A percentile compares a stretch with the other conserved stretches of the same genome.
These are phyloP conservation scores for Neurospora terricola DNA, from an alignment of 495 filamentous ascomycete genomes.

Conservation along the genomic window DNA sequence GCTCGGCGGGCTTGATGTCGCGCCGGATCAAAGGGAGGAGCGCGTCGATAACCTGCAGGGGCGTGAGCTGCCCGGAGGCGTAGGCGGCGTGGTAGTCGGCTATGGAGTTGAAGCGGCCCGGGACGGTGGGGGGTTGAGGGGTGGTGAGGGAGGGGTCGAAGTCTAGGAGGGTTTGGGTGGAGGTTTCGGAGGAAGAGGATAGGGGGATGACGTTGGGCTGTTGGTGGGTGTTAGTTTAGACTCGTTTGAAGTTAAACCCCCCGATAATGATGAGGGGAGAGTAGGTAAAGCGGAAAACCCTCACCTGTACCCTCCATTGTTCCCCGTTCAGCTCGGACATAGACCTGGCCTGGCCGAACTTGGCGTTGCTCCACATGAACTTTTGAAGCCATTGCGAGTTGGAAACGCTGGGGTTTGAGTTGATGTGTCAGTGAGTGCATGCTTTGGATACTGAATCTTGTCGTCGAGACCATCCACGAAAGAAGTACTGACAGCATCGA, in stretches of 20 bases:
- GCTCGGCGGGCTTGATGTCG: slow-evolving; percentile 32
- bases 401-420: slow-evolving; percentile 13
- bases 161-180: slow-evolving; percentile 14
- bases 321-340: slow-evolving; percentile 49
- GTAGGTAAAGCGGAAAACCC: not conserved
- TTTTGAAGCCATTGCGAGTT: slow-evolving; percentile 18
- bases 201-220: slow-evolving; percentile 74
- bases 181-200: not conserved
- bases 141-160: slow-evolving; percentile 26
- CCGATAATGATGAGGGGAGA: too few relatives aligned
- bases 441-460: not conserved
- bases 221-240: not conserved
- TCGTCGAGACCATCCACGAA: not conserved
- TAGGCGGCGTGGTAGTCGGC: slow-evolving; percentile 73
- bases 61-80: slow-evolving; percentile 56
- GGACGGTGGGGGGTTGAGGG: slow-evolving; percentile 26
- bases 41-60: slow-evolving; percentile 56
- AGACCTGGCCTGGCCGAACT: slow-evolving; percentile 52
- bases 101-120: slow-evolving; percentile 51
- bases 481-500: slow-evolving; percentile 15
- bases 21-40: slow-evolving; percentile 60
- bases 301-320: slow-evolving; percentile 48
- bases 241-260: not conserved
- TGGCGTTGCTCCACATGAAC: slow-evolving; percentile 58
- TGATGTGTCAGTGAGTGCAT: not conserved